Evolutionary conservation across 164 flowering plant genomes (phyloP), one percentile per base, ranked within the genome.

Genomic region (Dillenia suffruticosa): DNA sequence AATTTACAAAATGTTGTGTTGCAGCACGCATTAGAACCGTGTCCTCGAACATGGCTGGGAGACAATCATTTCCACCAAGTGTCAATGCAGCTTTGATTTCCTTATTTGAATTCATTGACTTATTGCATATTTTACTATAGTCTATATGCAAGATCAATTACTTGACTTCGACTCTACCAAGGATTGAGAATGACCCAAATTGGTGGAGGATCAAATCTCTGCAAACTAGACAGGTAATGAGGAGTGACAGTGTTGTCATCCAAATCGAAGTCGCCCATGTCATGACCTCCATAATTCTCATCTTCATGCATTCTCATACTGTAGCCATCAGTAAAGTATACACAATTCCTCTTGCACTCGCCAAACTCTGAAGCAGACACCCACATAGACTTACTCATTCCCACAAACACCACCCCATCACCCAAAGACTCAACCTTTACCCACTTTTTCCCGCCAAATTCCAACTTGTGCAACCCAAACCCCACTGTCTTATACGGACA

Each of bases 261-360:
- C 61, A 70, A 50, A 49, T 15, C 22, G 49, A 48, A 64, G 9
- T 56, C 15, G 2, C 73, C 73, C 45, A 70, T 49, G 17, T 70
- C 73, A 54, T 70, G 68, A 12, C 68, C 68, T 22, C 73, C 72
- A 47, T 67, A 67, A 22, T 19, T 10, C 26, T 60, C 32, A 46
- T 68, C 67, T 10, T 58, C 62, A 13, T 64, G 24, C 51, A 54
- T 55, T 12, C 51, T 10, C 3, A 64, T 58, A 65, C 58, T 56
- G 32, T 56, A 26, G 57, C 61, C 62, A 24, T 32, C 40, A 5
- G 40, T 32, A 7, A 32, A 32, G 40, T 61, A 61, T 3, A 65
- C 56, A 0, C 63, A 49, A 52, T 70, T 53, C 59, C 12, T 57
- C 32, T 40, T 17, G 44, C 44, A 51, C 17, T 44, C 72, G 40